Percentiles rank a stretch among this genome's conserved stretches.
These are phyloP conservation scores for Strigomonas galati DNA, from an alignment of 208 protist species.

Conservation along the genomic window DNA sequence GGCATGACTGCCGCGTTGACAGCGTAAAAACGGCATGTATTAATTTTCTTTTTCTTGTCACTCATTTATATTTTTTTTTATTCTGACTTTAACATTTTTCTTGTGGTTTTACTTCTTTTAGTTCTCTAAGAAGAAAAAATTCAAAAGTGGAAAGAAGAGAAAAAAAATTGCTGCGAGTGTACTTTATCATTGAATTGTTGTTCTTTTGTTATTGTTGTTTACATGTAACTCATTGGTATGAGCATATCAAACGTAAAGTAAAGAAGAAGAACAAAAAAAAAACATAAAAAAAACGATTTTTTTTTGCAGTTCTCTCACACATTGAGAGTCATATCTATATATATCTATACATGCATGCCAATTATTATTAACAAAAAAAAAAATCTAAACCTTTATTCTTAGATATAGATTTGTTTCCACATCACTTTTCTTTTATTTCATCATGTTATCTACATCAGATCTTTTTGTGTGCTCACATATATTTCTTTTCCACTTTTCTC, in stretches of 20 bases:
- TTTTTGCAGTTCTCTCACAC: slow-evolving; percentile 5
- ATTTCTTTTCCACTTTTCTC: no score
- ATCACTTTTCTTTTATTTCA: no score
- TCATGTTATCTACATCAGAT: no score
- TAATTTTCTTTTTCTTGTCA: not conserved
- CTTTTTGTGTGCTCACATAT: no score
- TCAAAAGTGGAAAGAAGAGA: not conserved
- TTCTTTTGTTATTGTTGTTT: not conserved
- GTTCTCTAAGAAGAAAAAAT: not conserved
- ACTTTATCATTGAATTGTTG: no score
- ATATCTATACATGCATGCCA: no score
- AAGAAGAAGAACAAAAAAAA: not conserved
- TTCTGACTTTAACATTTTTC: not conserved
- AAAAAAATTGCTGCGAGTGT: not conserved
- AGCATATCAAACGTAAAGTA: not conserved
- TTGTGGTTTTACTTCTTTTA: not conserved
- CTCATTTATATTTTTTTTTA: not conserved
- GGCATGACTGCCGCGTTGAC: slow-evolving; percentile 38
- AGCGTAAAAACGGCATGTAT: slow-evolving; percentile 19
- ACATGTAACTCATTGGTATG: not conserved
- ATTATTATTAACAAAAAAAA: no score
- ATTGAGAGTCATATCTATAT: no score
- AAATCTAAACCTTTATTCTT: no score
- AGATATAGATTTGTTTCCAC: no score
- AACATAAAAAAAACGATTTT: not conserved